Evolutionary conservation across 1,284 basidiomycete species (phyloP).

Genomic region (Volvariella surrecta): DNA sequence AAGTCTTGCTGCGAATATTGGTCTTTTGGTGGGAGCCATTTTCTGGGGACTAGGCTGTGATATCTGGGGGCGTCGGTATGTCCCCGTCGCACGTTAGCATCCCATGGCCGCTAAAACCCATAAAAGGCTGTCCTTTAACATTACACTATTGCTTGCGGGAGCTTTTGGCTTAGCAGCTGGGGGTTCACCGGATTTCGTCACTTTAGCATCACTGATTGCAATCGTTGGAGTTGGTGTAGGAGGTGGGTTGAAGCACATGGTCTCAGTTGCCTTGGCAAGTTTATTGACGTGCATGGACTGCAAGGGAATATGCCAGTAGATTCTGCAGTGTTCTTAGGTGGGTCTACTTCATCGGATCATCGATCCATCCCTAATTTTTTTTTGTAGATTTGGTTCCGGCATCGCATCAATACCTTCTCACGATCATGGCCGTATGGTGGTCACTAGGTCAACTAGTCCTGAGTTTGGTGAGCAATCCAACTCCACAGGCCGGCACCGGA

Average conservation of each 20-base stretch:
- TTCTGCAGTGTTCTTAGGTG: slow-evolving; percentile 65
- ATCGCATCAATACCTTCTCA: slow-evolving; percentile 55
- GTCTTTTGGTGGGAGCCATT: slow-evolving; percentile 57
- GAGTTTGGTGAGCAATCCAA: slow-evolving; percentile 37
- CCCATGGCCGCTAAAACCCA: neutral
- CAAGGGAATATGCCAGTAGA: slow-evolving; percentile 65
- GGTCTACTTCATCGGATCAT: slow-evolving; percentile 10
- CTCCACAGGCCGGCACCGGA: neutral
- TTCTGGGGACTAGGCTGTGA: slow-evolving; percentile 56
- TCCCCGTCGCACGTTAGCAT: slow-evolving; percentile 3
- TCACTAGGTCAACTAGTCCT: slow-evolving; percentile 52
- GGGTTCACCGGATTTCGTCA: slow-evolving; percentile 40
- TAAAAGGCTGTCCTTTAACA: slow-evolving; percentile 57
- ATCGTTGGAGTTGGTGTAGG: slow-evolving; percentile 53
- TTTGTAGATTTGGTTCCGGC: slow-evolving; percentile 46
- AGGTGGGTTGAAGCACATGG: slow-evolving; percentile 12
- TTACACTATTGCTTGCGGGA: slow-evolving; percentile 62
- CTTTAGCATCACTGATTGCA: slow-evolving; percentile 43
- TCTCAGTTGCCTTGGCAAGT: neutral
- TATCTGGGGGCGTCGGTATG: slow-evolving; percentile 49
- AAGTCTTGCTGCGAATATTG: slow-evolving; percentile 47
- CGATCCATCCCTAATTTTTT: neutral
- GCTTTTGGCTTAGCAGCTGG: slow-evolving; percentile 58
- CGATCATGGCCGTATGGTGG: slow-evolving; percentile 60
- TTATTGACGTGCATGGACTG: neutral